Evolutionary conservation across 2,329 filamentous ascomycete species (phyloP).

Genomic region (Arthrobotrys megalospora): DNA sequence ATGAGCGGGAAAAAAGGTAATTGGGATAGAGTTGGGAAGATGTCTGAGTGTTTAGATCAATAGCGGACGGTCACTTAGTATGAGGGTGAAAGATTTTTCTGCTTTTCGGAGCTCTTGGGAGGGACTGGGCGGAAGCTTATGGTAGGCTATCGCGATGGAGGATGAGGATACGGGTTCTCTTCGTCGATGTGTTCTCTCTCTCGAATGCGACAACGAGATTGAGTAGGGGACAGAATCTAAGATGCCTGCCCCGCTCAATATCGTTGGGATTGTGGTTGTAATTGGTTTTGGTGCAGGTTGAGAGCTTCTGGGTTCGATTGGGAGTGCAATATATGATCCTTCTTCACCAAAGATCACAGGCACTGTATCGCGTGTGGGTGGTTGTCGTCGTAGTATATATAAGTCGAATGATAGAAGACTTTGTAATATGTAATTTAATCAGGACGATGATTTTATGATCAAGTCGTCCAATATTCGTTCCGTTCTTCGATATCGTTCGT

Average conservation of each 20-base stretch:
- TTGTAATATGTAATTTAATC: constrained; percentile 6
- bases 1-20: constrained; percentile 22
- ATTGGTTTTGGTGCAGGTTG: constrained; percentile 59
- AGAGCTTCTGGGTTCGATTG: constrained; percentile 58
- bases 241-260: constrained; percentile 59
- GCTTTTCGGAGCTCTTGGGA: constrained; percentile 13
- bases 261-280: constrained; percentile 57
- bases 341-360: constrained; percentile 38
- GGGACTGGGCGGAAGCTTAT: background rate
- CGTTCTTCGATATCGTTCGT: constrained; percentile 62
- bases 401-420: constrained; percentile 37
- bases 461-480: constrained; percentile 59
- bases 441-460: constrained; percentile 60
- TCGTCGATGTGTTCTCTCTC: constrained; percentile 45
- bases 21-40: constrained; percentile 33
- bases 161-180: constrained; percentile 1
- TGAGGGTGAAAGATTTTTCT: constrained; percentile 21
- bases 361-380: constrained; percentile 48
- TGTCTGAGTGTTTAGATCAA: constrained; percentile 32
- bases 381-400: constrained; percentile 34
- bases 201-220: constrained; percentile 57
- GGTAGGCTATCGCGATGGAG: constrained; percentile 1
- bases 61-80: constrained; percentile 14
- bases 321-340: constrained; percentile 39
- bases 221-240: constrained; percentile 57